Percentiles rank a stretch among this genome's conserved stretches.
These are phyloP conservation scores for Debaryomyces psychrophilus DNA, from an alignment of 1,139 yeast genomes.

Conservation along the genomic window DNA sequence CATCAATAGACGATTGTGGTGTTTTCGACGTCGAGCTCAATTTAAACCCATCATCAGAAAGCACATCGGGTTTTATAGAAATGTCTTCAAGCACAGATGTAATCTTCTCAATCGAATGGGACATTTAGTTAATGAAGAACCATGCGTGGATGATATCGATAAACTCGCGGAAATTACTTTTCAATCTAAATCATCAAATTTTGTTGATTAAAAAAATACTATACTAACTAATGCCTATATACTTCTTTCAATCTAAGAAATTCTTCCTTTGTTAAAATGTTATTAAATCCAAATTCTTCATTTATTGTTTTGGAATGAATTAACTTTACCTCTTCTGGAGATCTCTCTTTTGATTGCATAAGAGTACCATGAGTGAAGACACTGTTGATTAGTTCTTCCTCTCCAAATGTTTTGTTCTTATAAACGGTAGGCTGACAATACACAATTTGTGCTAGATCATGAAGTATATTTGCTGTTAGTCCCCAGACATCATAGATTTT, in stretches of 20 bases:
- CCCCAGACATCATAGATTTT: conserved; percentile 84
- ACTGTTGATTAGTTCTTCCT: conserved; percentile 66
- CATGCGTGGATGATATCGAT: not conserved
- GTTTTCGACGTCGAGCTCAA: conserved; percentile 7
- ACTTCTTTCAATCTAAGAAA: conserved; percentile 42
- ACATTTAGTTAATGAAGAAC: not conserved
- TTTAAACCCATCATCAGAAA: conserved; percentile 11
- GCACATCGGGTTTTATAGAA: conserved; percentile 10
- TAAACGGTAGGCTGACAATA: conserved; percentile 23
- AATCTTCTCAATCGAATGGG: conserved; percentile 13
- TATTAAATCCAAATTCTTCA: conserved; percentile 50
- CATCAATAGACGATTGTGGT: conserved; percentile 19
- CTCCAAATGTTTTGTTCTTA: conserved; percentile 43
- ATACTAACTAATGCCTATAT: conserved; percentile 32
- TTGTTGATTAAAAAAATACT: not conserved
- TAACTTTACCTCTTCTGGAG: conserved; percentile 39
- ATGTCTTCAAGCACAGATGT: conserved; percentile 19
- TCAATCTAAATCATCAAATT: not conserved
- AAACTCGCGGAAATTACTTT: conserved; percentile 1
- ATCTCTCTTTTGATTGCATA: conserved; percentile 40
- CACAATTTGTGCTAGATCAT: conserved; percentile 70
- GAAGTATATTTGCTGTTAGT: conserved; percentile 80
- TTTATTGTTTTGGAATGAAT: conserved; percentile 35
- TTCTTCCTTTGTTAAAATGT: conserved; percentile 52
- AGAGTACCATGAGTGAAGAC: conserved; percentile 54